Conservation (phyloP, 345 rosid genomes). For the Linum lewisii region DNA sequence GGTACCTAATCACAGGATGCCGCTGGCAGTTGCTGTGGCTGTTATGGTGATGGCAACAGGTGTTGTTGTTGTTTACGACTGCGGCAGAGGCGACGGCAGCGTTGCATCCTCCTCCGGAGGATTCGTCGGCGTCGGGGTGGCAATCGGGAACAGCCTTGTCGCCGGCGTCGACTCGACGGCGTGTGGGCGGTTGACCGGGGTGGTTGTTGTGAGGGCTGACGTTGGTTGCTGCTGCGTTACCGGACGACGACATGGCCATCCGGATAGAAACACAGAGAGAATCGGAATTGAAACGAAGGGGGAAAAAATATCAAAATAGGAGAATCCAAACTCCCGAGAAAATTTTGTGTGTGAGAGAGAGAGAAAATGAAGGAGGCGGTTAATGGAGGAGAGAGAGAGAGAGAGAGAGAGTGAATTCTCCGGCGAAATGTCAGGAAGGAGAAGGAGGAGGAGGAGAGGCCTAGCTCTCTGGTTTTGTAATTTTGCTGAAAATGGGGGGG, state of each 20-base stretch:
- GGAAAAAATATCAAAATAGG: not conserved
- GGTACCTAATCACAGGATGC: conserved; percentile 27
- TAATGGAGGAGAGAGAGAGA: not conserved
- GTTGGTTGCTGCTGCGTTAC: conserved; percentile 19
- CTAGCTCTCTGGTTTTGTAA: too few species aligned
- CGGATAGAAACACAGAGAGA: not conserved
- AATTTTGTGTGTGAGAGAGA: not conserved
- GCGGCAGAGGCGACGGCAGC: too few species aligned
- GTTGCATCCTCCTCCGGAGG: conserved; percentile 12
- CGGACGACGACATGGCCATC: conserved; percentile 8
- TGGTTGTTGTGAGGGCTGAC: conserved; percentile 30
- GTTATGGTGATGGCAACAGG: not conserved
- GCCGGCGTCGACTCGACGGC: conserved; percentile 60
- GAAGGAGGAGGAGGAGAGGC: not conserved
- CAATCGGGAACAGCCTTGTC: too few species aligned
- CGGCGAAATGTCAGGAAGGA: not conserved
- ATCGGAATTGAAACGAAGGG: not conserved
- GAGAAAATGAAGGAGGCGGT: not conserved
- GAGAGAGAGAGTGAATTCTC: not conserved
- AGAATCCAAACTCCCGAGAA: too few species aligned
- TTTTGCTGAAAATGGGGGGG: too few species aligned
- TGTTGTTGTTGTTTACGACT: not conserved
- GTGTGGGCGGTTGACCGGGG: conserved; percentile 33
- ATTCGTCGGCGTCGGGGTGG: conserved; percentile 24
- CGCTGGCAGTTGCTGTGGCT: conserved; percentile 22